Conservation (phyloP, 768 basidiomycete species). For the Multifurca ochricompacta region DNA sequence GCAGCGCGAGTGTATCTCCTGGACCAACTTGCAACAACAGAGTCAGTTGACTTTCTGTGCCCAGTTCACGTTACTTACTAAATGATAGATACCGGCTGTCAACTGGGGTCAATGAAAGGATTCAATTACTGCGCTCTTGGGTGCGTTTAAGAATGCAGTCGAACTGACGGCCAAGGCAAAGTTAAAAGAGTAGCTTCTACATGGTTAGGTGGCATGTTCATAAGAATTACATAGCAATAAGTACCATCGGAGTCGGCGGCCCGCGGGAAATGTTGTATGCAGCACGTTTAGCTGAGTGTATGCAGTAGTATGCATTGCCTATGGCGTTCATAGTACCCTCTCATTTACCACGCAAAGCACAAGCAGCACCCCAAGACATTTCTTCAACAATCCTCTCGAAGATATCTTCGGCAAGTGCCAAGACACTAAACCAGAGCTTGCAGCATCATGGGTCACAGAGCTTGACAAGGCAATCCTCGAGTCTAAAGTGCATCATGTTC, state of each 20-base stretch:
- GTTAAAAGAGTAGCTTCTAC: conserved; percentile 14
- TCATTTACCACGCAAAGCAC: conserved; percentile 62
- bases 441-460: conserved; percentile 62
- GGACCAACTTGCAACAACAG: conserved; percentile 90
- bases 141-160: conserved; percentile 89
- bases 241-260: neutral
- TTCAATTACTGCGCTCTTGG: conserved; percentile 90
- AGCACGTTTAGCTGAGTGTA: neutral
- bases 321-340: conserved; percentile 74
- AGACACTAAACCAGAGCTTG: conserved; percentile 51
- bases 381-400: conserved; percentile 66
- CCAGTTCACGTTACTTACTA: neutral
- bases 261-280: neutral
- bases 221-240: too few relatives aligned
- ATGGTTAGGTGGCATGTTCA: conserved; percentile 7
- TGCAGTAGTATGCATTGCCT: neutral
- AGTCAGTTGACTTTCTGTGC: conserved; percentile 46
- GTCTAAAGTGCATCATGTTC: conserved; percentile 51
- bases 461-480: conserved; percentile 61
- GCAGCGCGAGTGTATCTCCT: conserved; percentile 85
- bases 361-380: conserved; percentile 50
- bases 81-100: conserved; percentile 73
- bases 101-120: conserved; percentile 88
- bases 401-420: conserved; percentile 52
- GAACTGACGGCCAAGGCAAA: conserved; percentile 52